A percentile compares a stretch with the other conserved stretches of the same genome.
Conservation (phyloP, 768 basidiomycete species). For the Boletus tylopilopsis region DNA sequence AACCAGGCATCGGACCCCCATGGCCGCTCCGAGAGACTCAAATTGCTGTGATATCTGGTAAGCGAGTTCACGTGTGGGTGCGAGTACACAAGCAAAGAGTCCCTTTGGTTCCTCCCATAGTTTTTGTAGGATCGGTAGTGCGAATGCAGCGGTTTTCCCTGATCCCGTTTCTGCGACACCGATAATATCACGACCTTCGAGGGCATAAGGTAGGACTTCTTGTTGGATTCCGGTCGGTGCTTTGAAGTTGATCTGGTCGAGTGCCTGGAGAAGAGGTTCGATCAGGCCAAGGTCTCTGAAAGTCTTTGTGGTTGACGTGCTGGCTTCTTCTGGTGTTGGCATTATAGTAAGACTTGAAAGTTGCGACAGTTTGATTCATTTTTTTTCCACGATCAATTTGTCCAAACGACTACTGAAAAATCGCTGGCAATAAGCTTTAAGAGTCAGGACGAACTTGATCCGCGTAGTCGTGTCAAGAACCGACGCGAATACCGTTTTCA, state of each 20-base stretch:
- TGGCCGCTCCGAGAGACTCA: slow-evolving; percentile 83
- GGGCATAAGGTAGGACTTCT: slow-evolving; percentile 79
- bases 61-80: slow-evolving; percentile 97
- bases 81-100: slow-evolving; percentile 88
- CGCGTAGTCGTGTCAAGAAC: not conserved
- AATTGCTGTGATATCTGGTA: slow-evolving; percentile 99
- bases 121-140: slow-evolving; percentile 91
- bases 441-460: no score
- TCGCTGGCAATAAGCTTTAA: no score
- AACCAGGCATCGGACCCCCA: slow-evolving; percentile 88
- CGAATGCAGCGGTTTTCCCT: slow-evolving; percentile 98
- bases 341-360: slow-evolving; percentile 34
- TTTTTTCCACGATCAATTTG: slow-evolving; percentile 17
- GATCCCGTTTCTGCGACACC: slow-evolving; percentile 98
- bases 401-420: no score
- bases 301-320: slow-evolving; percentile 43
- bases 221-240: slow-evolving; percentile 89
- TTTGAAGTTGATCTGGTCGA: slow-evolving; percentile 77
- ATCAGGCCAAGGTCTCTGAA: slow-evolving; percentile 89
- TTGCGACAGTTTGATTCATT: not conserved
- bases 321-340: slow-evolving; percentile 64
- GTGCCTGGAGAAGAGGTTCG: slow-evolving; percentile 81
- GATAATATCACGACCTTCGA: slow-evolving; percentile 93
- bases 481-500: not conserved
- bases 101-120: slow-evolving; percentile 95